Evolutionary conservation across 2,329 filamentous ascomycete species (phyloP).

Genomic region (Bipolaris cookei): DNA sequence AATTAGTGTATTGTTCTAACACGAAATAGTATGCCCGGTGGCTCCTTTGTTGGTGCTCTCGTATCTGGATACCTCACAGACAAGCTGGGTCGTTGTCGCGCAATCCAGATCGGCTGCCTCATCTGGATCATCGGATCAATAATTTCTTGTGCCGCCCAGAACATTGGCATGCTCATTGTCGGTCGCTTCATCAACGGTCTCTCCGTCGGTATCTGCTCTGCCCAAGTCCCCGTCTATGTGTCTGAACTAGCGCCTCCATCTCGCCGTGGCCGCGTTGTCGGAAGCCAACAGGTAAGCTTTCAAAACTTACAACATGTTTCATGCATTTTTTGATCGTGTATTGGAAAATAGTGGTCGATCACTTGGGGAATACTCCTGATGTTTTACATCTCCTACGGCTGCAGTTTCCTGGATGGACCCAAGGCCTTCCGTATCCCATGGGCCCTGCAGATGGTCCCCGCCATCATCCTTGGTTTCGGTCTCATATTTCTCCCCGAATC

Average conservation of each 20-base stretch:
- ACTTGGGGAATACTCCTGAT: constrained; percentile 63
- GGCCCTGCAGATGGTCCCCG: constrained; percentile 49
- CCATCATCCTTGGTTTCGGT: constrained; percentile 51
- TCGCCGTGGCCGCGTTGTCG: constrained; percentile 69
- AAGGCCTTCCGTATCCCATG: constrained; percentile 49
- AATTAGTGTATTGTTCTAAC: not conserved
- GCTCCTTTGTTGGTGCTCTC: constrained; percentile 71
- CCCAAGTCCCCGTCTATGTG: constrained; percentile 73
- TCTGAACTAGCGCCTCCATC: constrained; percentile 67
- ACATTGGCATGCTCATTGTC: constrained; percentile 72
- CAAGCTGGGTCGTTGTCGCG: constrained; percentile 59
- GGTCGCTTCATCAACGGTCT: constrained; percentile 75
- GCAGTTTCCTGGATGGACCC: constrained; percentile 41
- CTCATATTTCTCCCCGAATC: constrained; percentile 59
- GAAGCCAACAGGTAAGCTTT: constrained; percentile 64
- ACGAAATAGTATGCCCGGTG: constrained; percentile 64
- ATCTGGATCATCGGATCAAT: constrained; percentile 66
- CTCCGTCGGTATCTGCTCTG: constrained; percentile 74
- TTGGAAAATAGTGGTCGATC: constrained; percentile 51
- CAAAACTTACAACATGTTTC: not conserved
- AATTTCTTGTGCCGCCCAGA: constrained; percentile 68
- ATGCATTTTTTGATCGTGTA: not conserved
- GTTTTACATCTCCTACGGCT: constrained; percentile 45
- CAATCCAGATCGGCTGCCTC: constrained; percentile 60
- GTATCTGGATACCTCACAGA: constrained; percentile 66